Percentiles rank a stretch among this genome's conserved stretches.
Evolutionary conservation across 2,329 filamentous ascomycete genomes (phyloP).

Genomic region (Talaromyces sp.): DNA sequence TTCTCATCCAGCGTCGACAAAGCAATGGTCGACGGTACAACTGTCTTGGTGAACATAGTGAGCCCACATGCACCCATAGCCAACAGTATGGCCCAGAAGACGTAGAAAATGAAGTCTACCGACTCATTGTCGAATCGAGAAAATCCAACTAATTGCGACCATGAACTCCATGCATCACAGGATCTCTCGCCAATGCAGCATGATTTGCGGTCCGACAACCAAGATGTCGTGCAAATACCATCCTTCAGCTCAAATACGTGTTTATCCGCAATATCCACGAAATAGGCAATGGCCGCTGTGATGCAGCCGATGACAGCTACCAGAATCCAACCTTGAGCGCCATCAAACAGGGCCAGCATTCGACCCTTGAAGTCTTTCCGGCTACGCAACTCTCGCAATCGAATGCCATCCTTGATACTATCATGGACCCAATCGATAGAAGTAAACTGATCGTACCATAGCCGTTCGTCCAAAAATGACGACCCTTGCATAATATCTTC

Average conservation of each 20-base stretch:
- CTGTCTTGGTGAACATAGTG: conserved; percentile 86
- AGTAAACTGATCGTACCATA: conserved; percentile 98
- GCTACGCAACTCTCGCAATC: conserved; percentile 75
- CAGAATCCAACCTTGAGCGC: conserved; percentile 88
- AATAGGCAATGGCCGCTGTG: conserved; percentile 80
- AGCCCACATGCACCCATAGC: conserved; percentile 70
- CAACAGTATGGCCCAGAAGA: conserved; percentile 66
- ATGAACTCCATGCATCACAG: conserved; percentile 60
- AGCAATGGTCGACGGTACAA: conserved; percentile 82
- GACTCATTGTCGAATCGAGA: conserved; percentile 49
- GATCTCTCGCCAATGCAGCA: conserved; percentile 57
- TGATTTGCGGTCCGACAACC: conserved; percentile 68
- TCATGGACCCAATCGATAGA: conserved; percentile 98
- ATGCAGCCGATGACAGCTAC: conserved; percentile 85
- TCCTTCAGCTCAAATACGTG: conserved; percentile 87
- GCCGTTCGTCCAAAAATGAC: conserved; percentile 73
- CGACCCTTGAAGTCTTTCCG: conserved; percentile 83
- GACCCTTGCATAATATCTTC: conserved; percentile 50
- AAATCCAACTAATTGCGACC: conserved; percentile 61
- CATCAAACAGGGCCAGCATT: conserved; percentile 71
- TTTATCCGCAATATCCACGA: conserved; percentile 81
- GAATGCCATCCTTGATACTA: conserved; percentile 88
- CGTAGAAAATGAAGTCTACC: conserved; percentile 75
- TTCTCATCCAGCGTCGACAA: conserved; percentile 91
- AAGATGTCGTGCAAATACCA: conserved; percentile 71